Percentiles rank a stretch among this genome's conserved stretches.
Evolutionary conservation across 108 stramenopile species (phyloP).

Genomic region (Cylindrotheca fusiformis): DNA sequence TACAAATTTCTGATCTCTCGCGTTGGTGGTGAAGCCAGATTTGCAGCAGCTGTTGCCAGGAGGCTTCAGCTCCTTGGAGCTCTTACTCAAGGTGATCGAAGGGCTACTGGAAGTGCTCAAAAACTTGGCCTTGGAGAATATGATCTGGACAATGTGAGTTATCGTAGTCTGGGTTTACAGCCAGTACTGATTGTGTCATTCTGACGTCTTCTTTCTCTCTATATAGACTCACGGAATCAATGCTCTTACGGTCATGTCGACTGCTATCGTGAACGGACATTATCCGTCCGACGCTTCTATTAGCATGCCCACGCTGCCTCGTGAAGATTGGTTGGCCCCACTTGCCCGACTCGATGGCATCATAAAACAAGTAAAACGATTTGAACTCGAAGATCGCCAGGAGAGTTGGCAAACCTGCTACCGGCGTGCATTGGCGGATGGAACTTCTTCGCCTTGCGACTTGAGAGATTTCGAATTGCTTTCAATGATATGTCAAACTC

Average conservation of each 20-base stretch:
- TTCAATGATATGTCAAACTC: neutral
- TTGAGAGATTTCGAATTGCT: neutral
- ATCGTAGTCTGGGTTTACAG: too few species aligned
- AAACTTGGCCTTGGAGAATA: conserved; percentile 32
- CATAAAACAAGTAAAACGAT: neutral
- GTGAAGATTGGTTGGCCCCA: neutral
- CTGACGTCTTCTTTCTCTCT: neutral
- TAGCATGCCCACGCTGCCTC: neutral
- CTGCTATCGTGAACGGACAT: neutral
- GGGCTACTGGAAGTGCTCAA: conserved; percentile 48
- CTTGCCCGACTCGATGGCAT: neutral
- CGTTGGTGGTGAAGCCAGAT: conserved; percentile 76
- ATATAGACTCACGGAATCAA: neutral
- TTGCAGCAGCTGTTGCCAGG: conserved; percentile 78
- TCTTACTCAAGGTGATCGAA: conserved; percentile 74
- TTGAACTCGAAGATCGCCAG: neutral
- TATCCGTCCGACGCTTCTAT: neutral
- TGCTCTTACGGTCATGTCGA: neutral
- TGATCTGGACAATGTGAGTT: conserved; percentile 37
- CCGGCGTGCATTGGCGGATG: neutral
- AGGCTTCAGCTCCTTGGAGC: conserved; percentile 76
- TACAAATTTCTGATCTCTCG: conserved; percentile 64
- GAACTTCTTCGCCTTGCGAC: neutral
- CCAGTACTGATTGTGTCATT: too few species aligned
- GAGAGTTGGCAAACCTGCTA: neutral